Evolutionary conservation across 225 moss, liverwort and hornwort genomes (phyloP).

Genomic region (Polytrichum formosum): DNA sequence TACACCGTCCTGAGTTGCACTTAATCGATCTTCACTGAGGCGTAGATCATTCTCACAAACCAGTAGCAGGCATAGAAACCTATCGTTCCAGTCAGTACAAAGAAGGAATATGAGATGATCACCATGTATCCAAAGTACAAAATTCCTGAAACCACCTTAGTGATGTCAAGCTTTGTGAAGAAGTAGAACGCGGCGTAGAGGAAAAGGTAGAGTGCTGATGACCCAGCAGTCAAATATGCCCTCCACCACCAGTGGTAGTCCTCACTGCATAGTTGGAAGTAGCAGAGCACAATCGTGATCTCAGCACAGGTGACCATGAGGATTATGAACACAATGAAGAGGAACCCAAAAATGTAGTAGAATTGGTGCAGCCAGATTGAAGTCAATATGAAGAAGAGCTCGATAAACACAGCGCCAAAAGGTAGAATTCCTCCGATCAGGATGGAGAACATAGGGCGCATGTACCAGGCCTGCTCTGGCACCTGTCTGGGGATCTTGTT

Average conservation of each 20-base stretch:
- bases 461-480: conserved; percentile 89
- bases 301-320: conserved; percentile 89
- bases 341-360: conserved; percentile 85
- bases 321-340: conserved; percentile 83
- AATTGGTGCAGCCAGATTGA: conserved; percentile 92
- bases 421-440: conserved; percentile 81
- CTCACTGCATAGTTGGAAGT: conserved; percentile 92
- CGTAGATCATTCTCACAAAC: conserved; percentile 91
- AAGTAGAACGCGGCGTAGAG: conserved; percentile 86
- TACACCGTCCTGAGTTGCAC: conserved; percentile 9
- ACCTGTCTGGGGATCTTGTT: conserved; percentile 89
- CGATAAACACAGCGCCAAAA: conserved; percentile 88
- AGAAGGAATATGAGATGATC: conserved; percentile 94
- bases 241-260: conserved; percentile 98
- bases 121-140: conserved; percentile 94
- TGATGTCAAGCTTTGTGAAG: conserved; percentile 80
- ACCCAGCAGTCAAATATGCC: conserved; percentile 78
- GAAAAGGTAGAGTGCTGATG: conserved; percentile 84
- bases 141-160: conserved; percentile 76
- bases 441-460: conserved; percentile 75
- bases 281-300: conserved; percentile 87
- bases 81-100: conserved; percentile 85
- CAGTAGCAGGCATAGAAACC: conserved; percentile 92
- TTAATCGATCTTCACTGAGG: conserved; percentile 84
- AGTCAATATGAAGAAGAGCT: conserved; percentile 84